phyloP scores from a whole-genome alignment of 768 basidiomycete species.

The Terana coerulea region DNA sequence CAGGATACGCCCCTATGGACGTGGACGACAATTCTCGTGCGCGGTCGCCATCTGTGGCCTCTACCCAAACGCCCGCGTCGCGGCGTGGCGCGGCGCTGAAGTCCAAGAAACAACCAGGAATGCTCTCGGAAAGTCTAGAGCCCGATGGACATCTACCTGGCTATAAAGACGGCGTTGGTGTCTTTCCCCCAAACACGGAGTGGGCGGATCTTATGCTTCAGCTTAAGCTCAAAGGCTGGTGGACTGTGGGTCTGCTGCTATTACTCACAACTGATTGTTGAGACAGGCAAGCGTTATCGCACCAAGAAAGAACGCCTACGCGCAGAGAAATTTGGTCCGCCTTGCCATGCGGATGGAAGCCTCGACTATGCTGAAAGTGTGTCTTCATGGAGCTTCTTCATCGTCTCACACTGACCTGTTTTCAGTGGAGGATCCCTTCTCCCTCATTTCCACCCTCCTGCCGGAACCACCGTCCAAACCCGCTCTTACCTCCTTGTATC shows the following conservation, averaged over 20 bases:
- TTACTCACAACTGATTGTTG: not conserved
- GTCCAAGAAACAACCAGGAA: conserved; percentile 41
- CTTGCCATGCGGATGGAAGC: conserved; percentile 70
- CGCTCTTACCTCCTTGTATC: conserved; percentile 53
- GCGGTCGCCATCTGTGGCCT: conserved; percentile 25
- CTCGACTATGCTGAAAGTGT: conserved; percentile 68
- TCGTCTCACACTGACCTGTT: not conserved
- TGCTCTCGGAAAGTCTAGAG: conserved; percentile 49
- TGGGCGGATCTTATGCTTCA: conserved; percentile 71
- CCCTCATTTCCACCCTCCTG: conserved; percentile 57
- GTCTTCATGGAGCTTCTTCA: conserved; percentile 17
- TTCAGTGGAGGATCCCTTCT: conserved; percentile 79
- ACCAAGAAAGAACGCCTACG: conserved; percentile 79
- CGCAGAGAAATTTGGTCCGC: conserved; percentile 76
- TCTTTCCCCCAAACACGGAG: conserved; percentile 67
- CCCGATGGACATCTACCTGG: conserved; percentile 72
- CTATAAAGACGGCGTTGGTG: conserved; percentile 69
- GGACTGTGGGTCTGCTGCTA: too few species aligned
- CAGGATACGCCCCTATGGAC: conserved; percentile 30
- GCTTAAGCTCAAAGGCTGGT: conserved; percentile 69
- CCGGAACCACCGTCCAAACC: conserved; percentile 57
- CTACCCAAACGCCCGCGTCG: conserved; percentile 13
- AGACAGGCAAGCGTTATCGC: conserved; percentile 66
- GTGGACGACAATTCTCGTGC: conserved; percentile 38
- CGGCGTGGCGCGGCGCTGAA: conserved; percentile 16